These are phyloP conservation scores for Tetradesmus lagerheimii DNA, from an alignment of 139 green algal genomes.

Conservation along the genomic window DNA sequence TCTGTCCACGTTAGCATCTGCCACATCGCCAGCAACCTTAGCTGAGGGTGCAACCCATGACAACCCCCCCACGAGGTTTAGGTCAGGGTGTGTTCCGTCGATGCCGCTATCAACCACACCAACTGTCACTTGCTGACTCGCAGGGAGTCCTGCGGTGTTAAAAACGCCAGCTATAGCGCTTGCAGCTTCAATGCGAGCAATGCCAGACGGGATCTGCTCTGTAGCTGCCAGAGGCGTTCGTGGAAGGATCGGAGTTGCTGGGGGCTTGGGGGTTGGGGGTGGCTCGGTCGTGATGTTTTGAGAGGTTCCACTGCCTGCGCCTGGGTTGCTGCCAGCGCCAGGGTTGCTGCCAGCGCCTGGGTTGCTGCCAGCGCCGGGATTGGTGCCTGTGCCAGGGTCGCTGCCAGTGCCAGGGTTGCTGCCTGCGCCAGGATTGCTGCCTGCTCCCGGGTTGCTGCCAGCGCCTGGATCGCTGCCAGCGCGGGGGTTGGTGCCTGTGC, in stretches of 20 bases:
- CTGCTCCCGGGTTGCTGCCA: too few relatives aligned
- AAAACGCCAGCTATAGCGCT: neutral
- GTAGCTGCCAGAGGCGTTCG: neutral
- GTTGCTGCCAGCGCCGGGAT: too few relatives aligned
- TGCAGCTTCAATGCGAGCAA: neutral
- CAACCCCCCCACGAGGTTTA: neutral
- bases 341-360: too few relatives aligned
- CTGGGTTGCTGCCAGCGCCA: too few relatives aligned
- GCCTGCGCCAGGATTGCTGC: too few relatives aligned
- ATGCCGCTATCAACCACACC: slow-evolving; percentile 21
- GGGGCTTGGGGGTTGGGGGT: neutral
- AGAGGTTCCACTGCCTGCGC: too few relatives aligned
- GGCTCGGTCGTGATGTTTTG: too few relatives aligned
- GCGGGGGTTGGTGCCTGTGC: too few relatives aligned
- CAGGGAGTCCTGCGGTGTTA: neutral
- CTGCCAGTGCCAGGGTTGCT: neutral
- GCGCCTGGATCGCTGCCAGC: too few relatives aligned
- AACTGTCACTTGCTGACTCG: neutral
- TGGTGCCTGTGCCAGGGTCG: too few relatives aligned
- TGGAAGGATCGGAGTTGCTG: neutral
- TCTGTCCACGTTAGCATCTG: slow-evolving; percentile 1
- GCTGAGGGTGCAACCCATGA: neutral
- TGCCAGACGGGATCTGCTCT: neutral
- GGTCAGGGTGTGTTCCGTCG: neutral
- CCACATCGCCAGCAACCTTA: neutral